Conservation (phyloP, 2,329 filamentous ascomycete species). For the Colletotrichum sublineola region DNA sequence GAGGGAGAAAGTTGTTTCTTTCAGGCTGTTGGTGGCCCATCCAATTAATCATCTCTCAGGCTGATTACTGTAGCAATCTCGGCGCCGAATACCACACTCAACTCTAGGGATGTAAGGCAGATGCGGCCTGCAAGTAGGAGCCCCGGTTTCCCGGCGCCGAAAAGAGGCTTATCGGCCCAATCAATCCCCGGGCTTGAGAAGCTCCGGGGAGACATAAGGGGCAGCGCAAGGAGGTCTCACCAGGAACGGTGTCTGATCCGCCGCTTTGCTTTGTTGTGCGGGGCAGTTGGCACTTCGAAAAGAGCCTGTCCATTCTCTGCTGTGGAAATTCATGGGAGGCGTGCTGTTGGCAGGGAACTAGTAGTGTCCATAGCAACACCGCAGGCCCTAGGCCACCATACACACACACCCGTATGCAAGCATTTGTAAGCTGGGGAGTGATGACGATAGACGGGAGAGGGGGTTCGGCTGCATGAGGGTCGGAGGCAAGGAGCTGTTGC, state of each 20-base stretch:
- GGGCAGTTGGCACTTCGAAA: neutral
- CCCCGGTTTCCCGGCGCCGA: conserved; percentile 15
- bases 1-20: neutral
- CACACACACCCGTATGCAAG: conserved; percentile 1
- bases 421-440: conserved; percentile 36
- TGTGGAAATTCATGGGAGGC: conserved; percentile 6
- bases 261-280: neutral
- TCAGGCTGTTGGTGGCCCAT: neutral
- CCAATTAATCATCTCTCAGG: neutral
- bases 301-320: neutral
- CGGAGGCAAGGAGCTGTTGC: conserved; percentile 1
- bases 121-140: conserved; percentile 2
- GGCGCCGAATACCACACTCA: conserved; percentile 1
- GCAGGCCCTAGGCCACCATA: neutral
- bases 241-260: neutral
- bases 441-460: conserved; percentile 17
- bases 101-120: neutral
- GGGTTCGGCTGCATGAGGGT: neutral
- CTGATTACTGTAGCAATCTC: neutral
- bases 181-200: neutral
- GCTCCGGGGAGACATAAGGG: neutral
- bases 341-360: neutral
- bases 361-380: neutral
- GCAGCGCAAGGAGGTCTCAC: neutral
- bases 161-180: neutral